A percentile compares a stretch with the other conserved stretches of the same genome.
Conservation (phyloP, 106 monocot species). For the Alisma plantagoaquatica region DNA sequence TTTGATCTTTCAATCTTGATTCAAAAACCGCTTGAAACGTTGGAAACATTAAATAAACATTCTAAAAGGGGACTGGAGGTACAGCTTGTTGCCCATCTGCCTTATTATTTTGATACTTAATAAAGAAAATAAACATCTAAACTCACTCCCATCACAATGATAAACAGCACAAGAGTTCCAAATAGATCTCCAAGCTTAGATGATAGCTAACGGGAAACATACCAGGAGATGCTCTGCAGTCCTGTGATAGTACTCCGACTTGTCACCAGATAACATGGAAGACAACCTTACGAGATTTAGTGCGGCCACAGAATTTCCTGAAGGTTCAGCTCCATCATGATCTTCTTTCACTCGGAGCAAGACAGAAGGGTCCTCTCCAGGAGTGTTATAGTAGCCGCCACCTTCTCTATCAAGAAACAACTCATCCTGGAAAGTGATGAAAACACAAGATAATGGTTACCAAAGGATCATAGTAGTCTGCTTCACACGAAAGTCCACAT, state of each 20-base stretch:
- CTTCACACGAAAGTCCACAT: constrained; percentile 11
- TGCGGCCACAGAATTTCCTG: constrained; percentile 82
- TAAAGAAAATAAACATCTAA: too few species aligned
- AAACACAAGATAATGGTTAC: not conserved
- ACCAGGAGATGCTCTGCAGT: constrained; percentile 93
- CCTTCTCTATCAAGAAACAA: constrained; percentile 75
- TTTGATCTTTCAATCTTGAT: constrained; percentile 49
- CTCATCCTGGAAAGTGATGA: constrained; percentile 50
- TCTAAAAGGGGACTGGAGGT: too few species aligned
- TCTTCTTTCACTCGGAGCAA: constrained; percentile 87
- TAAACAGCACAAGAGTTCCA: not conserved
- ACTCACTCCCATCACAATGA: too few species aligned
- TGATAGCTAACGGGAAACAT: constrained; percentile 16
- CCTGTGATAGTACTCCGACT: constrained; percentile 33
- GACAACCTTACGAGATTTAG: constrained; percentile 76
- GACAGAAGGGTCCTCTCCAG: constrained; percentile 86
- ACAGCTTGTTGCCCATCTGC: too few species aligned
- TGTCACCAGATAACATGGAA: constrained; percentile 40
- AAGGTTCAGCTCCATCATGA: constrained; percentile 95
- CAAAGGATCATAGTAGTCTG: not conserved
- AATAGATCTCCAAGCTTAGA: not conserved
- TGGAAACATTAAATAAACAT: too few species aligned
- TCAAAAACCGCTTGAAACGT: constrained; percentile 79
- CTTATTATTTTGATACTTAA: too few species aligned
- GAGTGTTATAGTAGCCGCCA: constrained; percentile 87